phyloP scores from a whole-genome alignment of 2,329 filamentous ascomycete species.

The Ophioceras dolichostomum region DNA sequence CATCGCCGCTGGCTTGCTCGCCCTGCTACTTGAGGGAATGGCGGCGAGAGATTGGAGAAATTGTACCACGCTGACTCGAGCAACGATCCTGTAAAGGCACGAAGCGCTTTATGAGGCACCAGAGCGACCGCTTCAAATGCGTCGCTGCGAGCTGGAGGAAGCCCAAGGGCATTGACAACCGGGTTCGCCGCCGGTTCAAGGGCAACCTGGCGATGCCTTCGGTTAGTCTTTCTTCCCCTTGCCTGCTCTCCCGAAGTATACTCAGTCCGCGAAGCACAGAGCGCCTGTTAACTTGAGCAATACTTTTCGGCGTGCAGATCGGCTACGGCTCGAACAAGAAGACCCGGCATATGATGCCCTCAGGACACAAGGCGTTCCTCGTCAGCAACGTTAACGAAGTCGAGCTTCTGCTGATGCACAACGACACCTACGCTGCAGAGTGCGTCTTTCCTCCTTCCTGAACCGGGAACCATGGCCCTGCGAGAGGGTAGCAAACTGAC shows the following conservation, averaged over 20 bases:
- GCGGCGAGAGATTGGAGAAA: constrained; percentile 2
- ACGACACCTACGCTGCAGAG: constrained; percentile 98
- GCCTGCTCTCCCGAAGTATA: not conserved
- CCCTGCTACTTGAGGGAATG: constrained; percentile 2
- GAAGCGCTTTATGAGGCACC: constrained; percentile 93
- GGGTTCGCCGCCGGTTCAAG: constrained; percentile 94
- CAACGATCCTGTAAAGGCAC: too few species aligned
- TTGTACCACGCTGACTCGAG: constrained; percentile 26
- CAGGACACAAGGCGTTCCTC: constrained; percentile 99
- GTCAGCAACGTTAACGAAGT: constrained; percentile 95
- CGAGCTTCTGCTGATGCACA: constrained; percentile 99
- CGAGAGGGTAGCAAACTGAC: constrained; percentile 2
- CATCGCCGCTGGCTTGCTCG: constrained; percentile 1
- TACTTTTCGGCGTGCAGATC: constrained; percentile 68
- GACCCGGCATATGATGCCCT: constrained; percentile 97
- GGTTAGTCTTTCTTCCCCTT: constrained; percentile 47
- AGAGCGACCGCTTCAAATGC: constrained; percentile 94
- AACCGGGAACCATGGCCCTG: not conserved
- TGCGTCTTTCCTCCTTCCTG: constrained; percentile 38
- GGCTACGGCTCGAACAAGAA: constrained; percentile 99
- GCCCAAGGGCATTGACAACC: constrained; percentile 99
- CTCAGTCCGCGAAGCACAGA: too few species aligned
- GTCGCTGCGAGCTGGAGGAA: constrained; percentile 87
- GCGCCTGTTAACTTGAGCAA: too few species aligned
- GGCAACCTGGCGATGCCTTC: constrained; percentile 94